phyloP scores from a whole-genome alignment of 345 rosid genomes.

The Brassica carinata region DNA sequence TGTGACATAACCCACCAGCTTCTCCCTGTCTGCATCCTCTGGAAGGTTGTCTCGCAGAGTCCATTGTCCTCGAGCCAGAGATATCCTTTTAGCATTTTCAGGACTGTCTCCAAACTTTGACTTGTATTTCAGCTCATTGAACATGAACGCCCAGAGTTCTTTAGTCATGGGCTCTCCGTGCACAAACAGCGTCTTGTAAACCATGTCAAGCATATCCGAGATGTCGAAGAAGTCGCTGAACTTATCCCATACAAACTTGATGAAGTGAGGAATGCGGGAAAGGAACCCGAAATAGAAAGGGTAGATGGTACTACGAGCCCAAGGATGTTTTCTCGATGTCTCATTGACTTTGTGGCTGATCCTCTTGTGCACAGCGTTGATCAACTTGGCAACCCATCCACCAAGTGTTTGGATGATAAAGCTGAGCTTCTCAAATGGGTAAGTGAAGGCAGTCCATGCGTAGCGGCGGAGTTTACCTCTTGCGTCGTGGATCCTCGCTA shows the following conservation, averaged over 20 bases:
- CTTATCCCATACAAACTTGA: neutral
- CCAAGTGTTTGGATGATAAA: neutral
- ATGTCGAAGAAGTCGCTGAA: conserved; percentile 38
- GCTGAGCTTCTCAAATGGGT: neutral
- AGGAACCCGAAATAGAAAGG: conserved; percentile 32
- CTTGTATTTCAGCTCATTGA: conserved; percentile 43
- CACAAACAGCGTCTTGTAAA: conserved; percentile 31
- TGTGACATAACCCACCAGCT: conserved; percentile 41
- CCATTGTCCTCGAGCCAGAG: conserved; percentile 59
- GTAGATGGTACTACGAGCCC: conserved; percentile 13
- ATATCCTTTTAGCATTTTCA: conserved; percentile 50
- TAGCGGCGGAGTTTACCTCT: conserved; percentile 19
- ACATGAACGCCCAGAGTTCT: conserved; percentile 55
- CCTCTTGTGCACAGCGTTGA: conserved; percentile 1
- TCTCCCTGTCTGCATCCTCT: neutral
- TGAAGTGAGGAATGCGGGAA: conserved; percentile 28
- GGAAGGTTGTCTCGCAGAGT: conserved; percentile 35
- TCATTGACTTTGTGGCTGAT: conserved; percentile 33
- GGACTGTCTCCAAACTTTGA: conserved; percentile 49
- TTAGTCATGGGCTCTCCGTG: conserved; percentile 47
- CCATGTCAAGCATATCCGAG: conserved; percentile 35
- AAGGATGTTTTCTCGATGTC: neutral
- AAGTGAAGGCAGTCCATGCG: neutral
- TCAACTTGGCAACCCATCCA: neutral
- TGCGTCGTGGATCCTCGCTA: conserved; percentile 30